These are phyloP conservation scores for Ceratobasidium sp. DNA, from an alignment of 1,284 basidiomycete species.

Conservation along the genomic window DNA sequence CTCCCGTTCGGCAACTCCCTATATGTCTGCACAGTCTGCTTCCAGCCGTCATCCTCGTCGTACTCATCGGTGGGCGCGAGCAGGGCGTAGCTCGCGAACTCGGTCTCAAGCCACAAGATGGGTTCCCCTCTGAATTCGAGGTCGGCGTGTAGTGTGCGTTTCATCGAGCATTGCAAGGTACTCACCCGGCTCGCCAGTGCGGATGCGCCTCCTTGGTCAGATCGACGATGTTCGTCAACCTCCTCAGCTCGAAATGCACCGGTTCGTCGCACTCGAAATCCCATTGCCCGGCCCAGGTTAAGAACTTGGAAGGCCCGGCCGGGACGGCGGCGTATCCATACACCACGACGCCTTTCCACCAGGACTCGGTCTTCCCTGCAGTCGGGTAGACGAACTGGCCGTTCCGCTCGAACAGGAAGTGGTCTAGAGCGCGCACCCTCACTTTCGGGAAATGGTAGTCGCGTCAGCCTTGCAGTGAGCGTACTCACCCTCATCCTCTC, in stretches of 20 bases:
- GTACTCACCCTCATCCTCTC: too few species aligned
- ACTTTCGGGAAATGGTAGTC: too few species aligned
- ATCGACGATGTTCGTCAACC: background rate
- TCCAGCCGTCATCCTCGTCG: background rate
- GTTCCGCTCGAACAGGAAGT: too few species aligned
- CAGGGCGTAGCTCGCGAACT: background rate
- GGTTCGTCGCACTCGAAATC: background rate
- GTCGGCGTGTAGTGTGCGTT: background rate
- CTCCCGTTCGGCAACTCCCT: too few species aligned
- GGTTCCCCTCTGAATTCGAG: background rate
- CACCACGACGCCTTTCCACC: conserved; percentile 3
- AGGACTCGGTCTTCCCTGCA: too few species aligned
- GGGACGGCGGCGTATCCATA: background rate
- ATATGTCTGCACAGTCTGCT: too few species aligned
- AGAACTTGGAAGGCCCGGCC: background rate
- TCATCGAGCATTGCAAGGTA: background rate
- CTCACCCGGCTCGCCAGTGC: conserved; percentile 20
- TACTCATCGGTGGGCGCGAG: background rate
- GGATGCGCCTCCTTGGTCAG: background rate
- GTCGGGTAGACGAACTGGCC: too few species aligned
- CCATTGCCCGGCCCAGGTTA: conserved; percentile 9
- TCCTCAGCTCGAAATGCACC: background rate
- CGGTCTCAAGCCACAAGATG: conserved; percentile 20
- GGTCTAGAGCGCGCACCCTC: too few species aligned
- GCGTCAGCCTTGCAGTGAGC: too few species aligned